Percentiles rank a stretch among this genome's conserved stretches.
Evolutionary conservation across 371 early-diverging fungal species (phyloP).

Genomic region (Syncephalis fuscata): DNA sequence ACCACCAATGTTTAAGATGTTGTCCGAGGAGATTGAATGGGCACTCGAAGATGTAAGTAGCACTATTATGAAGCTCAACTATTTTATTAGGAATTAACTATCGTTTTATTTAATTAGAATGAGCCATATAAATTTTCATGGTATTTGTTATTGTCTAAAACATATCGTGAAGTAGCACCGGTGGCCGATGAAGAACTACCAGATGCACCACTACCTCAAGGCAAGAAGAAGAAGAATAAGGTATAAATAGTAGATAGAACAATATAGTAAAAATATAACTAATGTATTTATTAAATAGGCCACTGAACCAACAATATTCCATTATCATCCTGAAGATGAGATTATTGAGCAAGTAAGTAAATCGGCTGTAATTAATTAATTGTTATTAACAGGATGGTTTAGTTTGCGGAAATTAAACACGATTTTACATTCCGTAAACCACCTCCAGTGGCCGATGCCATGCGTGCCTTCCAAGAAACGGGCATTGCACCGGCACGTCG

Average conservation of each 20-base stretch:
- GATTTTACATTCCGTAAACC: conserved; percentile 51
- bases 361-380: neutral
- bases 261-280: neutral
- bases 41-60: conserved; percentile 50
- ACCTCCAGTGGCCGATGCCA: conserved; percentile 46
- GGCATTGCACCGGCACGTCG: conserved; percentile 67
- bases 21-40: conserved; percentile 62
- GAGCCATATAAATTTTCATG: conserved; percentile 64
- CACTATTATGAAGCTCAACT: neutral
- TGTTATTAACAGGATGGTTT: conserved; percentile 4
- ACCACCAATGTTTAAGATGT: conserved; percentile 78
- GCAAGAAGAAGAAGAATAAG: conserved; percentile 32
- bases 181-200: conserved; percentile 24
- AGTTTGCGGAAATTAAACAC: conserved; percentile 26
- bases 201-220: neutral
- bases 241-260: conserved; percentile 6
- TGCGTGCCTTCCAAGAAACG: conserved; percentile 65
- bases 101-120: conserved; percentile 18
- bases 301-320: conserved; percentile 31
- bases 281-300: no score
- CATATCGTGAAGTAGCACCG: conserved; percentile 65
- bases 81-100: neutral
- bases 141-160: conserved; percentile 65
- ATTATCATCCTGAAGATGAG: conserved; percentile 86
- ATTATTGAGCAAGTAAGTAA: conserved; percentile 44